phyloP scores from a whole-genome alignment of 2,329 filamentous ascomycete species.

The Exophiala aquamarina region DNA sequence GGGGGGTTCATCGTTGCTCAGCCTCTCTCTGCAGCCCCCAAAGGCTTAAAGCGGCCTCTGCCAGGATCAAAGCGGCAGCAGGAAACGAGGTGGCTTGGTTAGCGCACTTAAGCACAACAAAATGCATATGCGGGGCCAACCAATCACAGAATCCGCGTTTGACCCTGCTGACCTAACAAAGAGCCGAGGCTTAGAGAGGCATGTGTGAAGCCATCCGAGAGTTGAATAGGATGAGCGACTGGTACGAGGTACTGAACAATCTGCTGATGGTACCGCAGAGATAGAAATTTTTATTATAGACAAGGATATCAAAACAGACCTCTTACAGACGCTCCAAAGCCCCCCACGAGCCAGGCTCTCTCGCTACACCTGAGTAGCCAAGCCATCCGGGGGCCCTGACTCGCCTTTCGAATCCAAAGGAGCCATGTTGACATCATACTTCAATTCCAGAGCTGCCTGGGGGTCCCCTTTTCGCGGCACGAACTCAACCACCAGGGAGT shows the following conservation, averaged over 20 bases:
- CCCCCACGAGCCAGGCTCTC: background rate
- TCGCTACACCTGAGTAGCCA: conserved; percentile 14
- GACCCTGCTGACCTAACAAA: no score
- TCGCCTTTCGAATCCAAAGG: conserved; percentile 27
- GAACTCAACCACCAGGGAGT: conserved; percentile 60
- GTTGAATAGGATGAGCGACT: no score
- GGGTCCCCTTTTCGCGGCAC: conserved; percentile 51
- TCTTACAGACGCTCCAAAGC: background rate
- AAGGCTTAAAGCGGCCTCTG: no score
- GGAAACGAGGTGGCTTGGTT: no score
- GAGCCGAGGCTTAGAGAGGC: no score
- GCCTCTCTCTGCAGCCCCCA: background rate
- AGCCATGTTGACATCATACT: conserved; percentile 52
- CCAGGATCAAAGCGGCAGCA: no score
- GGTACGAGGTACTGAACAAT: no score
- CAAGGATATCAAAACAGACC: no score
- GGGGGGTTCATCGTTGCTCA: background rate
- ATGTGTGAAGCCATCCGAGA: no score
- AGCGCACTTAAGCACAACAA: no score
- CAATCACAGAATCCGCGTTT: conserved; percentile 1
- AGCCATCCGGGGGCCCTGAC: conserved; percentile 55
- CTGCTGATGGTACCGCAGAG: no score
- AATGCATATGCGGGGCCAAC: conserved; percentile 3
- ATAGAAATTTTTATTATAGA: no score
- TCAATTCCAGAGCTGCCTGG: conserved; percentile 54